Conservation (phyloP, 805 yeast species). For the Teunomyces funiuensis region DNA sequence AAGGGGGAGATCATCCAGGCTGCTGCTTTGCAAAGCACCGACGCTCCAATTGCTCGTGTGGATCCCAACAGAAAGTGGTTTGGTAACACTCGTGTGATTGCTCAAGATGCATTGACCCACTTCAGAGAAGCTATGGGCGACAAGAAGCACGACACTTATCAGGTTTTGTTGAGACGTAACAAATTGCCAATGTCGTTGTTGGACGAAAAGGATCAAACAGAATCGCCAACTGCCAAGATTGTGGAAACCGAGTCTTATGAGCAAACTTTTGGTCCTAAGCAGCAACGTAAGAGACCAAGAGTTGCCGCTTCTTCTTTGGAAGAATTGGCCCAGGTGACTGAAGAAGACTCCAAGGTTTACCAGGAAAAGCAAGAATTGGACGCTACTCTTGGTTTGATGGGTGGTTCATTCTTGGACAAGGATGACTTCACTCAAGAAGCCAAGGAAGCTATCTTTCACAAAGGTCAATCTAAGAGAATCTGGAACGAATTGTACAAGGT, state of each 20-base stretch:
- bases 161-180: conserved; percentile 82
- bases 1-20: conserved; percentile 85
- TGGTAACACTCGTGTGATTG: conserved; percentile 94
- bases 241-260: conserved; percentile 85
- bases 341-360: conserved; percentile 54
- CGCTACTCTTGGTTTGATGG: conserved; percentile 79
- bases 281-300: conserved; percentile 90
- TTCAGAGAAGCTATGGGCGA: conserved; percentile 93
- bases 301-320: conserved; percentile 74
- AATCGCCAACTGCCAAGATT: conserved; percentile 75
- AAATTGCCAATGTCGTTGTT: conserved; percentile 93
- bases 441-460: conserved; percentile 91
- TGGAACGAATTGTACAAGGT: conserved; percentile 98
- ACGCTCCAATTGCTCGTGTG: conserved; percentile 86
- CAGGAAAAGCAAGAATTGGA: conserved; percentile 77
- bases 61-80: conserved; percentile 98
- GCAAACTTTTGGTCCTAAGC: conserved; percentile 89
- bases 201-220: conserved; percentile 79
- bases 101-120: conserved; percentile 93
- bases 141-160: conserved; percentile 76
- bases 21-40: conserved; percentile 84
- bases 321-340: conserved; percentile 66
- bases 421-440: conserved; percentile 90
- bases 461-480: conserved; percentile 97
- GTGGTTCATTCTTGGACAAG: conserved; percentile 53